phyloP scores from a whole-genome alignment of 2,329 filamentous ascomycete species.

The Colletotrichum sp. region DNA sequence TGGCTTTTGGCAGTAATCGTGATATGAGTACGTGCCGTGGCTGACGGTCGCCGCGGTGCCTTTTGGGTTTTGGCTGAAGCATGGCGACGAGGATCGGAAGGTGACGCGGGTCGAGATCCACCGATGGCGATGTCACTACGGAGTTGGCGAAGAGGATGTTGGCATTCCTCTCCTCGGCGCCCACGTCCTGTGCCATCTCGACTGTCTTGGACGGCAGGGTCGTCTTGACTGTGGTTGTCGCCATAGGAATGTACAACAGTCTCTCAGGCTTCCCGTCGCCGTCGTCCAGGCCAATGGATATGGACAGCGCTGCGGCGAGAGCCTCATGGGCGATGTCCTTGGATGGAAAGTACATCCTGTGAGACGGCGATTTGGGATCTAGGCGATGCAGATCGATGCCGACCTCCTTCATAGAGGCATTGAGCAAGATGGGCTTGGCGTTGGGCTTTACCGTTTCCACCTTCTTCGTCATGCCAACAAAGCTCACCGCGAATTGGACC shows the following conservation, averaged over 20 bases:
- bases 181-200: constrained; percentile 74
- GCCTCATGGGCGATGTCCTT: constrained; percentile 96
- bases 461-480: constrained; percentile 84
- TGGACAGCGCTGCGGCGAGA: constrained; percentile 86
- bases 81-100: constrained; percentile 84
- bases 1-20: constrained; percentile 90
- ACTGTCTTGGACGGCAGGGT: constrained; percentile 95
- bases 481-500: constrained; percentile 93
- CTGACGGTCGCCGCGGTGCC: constrained; percentile 28
- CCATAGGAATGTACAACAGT: constrained; percentile 94
- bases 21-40: constrained; percentile 74
- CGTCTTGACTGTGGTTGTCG: constrained; percentile 92
- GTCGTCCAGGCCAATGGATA: constrained; percentile 90
- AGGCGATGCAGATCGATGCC: constrained; percentile 91
- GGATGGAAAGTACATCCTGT: constrained; percentile 97
- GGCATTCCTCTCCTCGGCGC: constrained; percentile 84
- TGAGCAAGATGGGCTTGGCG: constrained; percentile 77
- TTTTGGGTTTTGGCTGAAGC: constrained; percentile 58
- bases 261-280: constrained; percentile 86
- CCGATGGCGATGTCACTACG: constrained; percentile 92
- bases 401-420: constrained; percentile 94
- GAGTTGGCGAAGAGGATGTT: constrained; percentile 97
- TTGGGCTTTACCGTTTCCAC: constrained; percentile 71
- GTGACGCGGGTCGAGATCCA: constrained; percentile 92
- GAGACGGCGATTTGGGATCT: constrained; percentile 89